Evolutionary conservation across 2,329 filamentous ascomycete genomes (phyloP).

Genomic region (Arthrobotrys pseudoclavata): DNA sequence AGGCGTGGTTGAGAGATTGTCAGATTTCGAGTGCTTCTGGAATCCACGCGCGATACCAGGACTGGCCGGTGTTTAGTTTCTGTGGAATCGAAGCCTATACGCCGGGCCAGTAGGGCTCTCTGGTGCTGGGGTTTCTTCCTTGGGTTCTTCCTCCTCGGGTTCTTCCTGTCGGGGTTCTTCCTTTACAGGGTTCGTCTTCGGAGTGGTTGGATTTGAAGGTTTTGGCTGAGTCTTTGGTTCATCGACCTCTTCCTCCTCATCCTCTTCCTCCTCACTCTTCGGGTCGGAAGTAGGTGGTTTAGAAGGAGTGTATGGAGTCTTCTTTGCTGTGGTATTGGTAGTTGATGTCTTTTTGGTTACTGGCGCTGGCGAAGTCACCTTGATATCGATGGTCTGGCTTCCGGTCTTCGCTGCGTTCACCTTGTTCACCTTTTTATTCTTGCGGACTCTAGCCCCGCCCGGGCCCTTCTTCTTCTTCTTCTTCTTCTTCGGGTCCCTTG

Average conservation of each 20-base stretch:
- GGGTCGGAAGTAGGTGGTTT: neutral
- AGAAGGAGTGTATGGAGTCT: neutral
- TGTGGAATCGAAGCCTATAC: constrained; percentile 1
- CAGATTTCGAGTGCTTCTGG: no score
- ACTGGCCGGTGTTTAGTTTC: neutral
- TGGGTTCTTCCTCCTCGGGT: neutral
- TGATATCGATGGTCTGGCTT: constrained; percentile 13
- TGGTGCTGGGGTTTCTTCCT: neutral
- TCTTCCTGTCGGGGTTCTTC: neutral
- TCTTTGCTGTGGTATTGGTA: neutral
- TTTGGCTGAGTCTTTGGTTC: neutral
- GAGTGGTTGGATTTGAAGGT: neutral
- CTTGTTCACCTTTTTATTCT: constrained; percentile 17
- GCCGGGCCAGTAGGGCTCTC: neutral
- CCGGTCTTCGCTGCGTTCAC: constrained; percentile 14
- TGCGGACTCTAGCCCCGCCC: neutral
- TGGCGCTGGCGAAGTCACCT: neutral
- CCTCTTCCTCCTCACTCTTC: neutral
- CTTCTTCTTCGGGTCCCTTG: constrained; percentile 11
- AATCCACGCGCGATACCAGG: neutral
- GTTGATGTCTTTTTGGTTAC: neutral
- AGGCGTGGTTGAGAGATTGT: no score
- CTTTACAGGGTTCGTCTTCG: neutral
- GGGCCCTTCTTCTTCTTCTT: constrained; percentile 21
- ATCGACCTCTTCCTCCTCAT: neutral